These are phyloP conservation scores for Camelina laxa DNA, from an alignment of 345 rosid species.

Conservation along the genomic window DNA sequence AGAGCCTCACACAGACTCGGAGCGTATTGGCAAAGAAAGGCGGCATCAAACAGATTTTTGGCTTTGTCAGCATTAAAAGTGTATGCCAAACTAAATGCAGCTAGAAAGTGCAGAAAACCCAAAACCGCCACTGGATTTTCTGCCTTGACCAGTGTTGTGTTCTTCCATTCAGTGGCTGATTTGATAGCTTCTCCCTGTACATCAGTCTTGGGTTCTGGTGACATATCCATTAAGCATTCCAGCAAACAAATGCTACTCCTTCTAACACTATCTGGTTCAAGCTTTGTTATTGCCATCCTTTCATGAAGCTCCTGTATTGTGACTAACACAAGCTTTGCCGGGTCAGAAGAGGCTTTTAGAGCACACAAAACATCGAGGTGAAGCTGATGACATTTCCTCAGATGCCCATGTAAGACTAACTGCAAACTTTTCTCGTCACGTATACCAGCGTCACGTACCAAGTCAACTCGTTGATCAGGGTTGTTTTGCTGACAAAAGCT, in stretches of 20 bases:
- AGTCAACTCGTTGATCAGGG: conserved; percentile 27
- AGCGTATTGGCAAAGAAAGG: conserved; percentile 43
- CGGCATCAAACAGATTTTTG: conserved; percentile 38
- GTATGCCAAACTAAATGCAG: conserved; percentile 49
- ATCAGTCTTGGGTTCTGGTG: conserved; percentile 43
- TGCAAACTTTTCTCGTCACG: conserved; percentile 54
- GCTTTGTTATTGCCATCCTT: conserved; percentile 39
- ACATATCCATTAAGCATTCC: conserved; percentile 52
- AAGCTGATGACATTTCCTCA: conserved; percentile 44
- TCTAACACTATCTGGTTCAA: conserved; percentile 45
- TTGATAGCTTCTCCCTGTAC: conserved; percentile 50
- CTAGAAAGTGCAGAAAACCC: conserved; percentile 53
- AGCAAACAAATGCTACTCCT: conserved; percentile 55
- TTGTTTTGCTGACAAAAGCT: conserved; percentile 30
- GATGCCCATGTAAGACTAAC: conserved; percentile 53
- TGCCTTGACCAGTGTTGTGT: conserved; percentile 41
- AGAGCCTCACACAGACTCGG: conserved; percentile 45
- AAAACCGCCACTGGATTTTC: conserved; percentile 50
- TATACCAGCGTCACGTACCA: conserved; percentile 5
- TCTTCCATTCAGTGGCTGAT: conserved; percentile 51
- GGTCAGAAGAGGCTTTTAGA: conserved; percentile 49
- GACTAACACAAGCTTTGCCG: conserved; percentile 67
- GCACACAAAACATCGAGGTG: conserved; percentile 37
- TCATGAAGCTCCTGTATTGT: conserved; percentile 54
- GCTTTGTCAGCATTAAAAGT: conserved; percentile 44